Conservation (phyloP, 2,329 filamentous ascomycete genomes). For the Ophiosphaerella korrae region DNA sequence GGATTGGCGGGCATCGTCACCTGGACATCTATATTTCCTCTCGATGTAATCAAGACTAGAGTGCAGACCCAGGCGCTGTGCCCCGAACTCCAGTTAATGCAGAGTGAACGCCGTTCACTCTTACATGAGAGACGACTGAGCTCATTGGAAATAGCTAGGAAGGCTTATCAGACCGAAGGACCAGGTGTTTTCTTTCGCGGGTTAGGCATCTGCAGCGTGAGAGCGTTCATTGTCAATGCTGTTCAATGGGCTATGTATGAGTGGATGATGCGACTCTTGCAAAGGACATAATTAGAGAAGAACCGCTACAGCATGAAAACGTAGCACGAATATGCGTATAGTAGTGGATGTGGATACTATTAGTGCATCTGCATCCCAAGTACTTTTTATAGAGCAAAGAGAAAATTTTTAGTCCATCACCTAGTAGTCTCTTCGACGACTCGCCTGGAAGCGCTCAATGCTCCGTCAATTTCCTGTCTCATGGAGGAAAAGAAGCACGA, state of each 20-base stretch:
- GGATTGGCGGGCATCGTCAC: slow-evolving; percentile 86
- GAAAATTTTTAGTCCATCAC: slow-evolving; percentile 36
- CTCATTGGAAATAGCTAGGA: slow-evolving; percentile 67
- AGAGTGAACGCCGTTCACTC: slow-evolving; percentile 26
- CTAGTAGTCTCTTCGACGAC: slow-evolving; percentile 14
- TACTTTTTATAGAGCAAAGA: slow-evolving; percentile 42
- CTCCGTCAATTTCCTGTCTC: slow-evolving; percentile 22
- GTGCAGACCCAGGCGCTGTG: slow-evolving; percentile 72
- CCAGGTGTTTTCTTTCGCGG: slow-evolving; percentile 80
- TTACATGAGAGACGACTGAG: slow-evolving; percentile 48
- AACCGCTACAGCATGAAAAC: too few relatives aligned
- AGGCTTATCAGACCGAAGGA: slow-evolving; percentile 73
- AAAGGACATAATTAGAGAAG: slow-evolving; percentile 12
- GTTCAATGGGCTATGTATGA: slow-evolving; percentile 93
- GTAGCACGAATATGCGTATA: too few relatives aligned
- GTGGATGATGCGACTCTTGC: slow-evolving; percentile 70
- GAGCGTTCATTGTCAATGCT: slow-evolving; percentile 92
- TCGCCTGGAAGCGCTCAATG: slow-evolving; percentile 16
- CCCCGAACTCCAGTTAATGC: not conserved
- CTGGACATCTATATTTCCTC: slow-evolving; percentile 87
- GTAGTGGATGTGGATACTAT: too few relatives aligned
- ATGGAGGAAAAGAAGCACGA: slow-evolving; percentile 14
- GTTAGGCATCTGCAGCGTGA: slow-evolving; percentile 77
- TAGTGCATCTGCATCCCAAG: too few relatives aligned
- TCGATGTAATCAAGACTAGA: slow-evolving; percentile 91